Evolutionary conservation across 148 eudicot genomes (phyloP), one percentile per base, ranked within the genome.

Genomic region (Nepenthes mirabilis): DNA sequence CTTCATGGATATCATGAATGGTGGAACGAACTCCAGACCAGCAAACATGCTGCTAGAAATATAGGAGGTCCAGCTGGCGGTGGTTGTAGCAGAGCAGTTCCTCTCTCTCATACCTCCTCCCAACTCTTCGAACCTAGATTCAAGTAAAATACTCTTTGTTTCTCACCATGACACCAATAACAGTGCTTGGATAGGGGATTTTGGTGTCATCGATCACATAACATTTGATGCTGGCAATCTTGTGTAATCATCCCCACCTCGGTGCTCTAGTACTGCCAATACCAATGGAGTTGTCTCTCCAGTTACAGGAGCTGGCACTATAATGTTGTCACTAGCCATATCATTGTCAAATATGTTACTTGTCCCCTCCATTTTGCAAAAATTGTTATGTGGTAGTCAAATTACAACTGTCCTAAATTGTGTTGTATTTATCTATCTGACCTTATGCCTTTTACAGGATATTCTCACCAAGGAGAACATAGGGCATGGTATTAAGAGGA

Each of bases 391-490:
- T n/a, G 57, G n/a, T 3, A 5, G 35, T 0, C 57, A 54, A 54
- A 34, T 34, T 33, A 54, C 57, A 0, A 23, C 23, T 23, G 23
- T 23, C 23, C 11, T 54, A 14, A 14, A 54, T 14, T 54, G 35
- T 54, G 33, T n/a, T 54, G 57, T 34, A 14, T 11, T 54, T 4
- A 54, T 54, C 34, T 2, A 54, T 14, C 57, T 34, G n/a, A 33
- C 33, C 4, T 54, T 54, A 2, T 54, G 57, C 1, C 11, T 54
- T 2, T 33, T 54, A n/a, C 35, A 54, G 57, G 57, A 54, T 54
- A 54, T n/a, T 54, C 57, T 54, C 57, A 54, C 57, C 33, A 14
- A 54, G 57, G 57, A 14, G 57, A 54, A n/a, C 34, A 54, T 1
- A 0, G 57, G 57, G 33, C 35, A 11, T 34, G 59, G 37, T 57